These are phyloP conservation scores for Malus domestica DNA, from an alignment of 306 rosid species.

Conservation along the genomic window ASM211411v1 NC_041805.1:8865501-8866000, in stretches of 20 bases:
- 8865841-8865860: slow-evolving; percentile 22
- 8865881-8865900: slow-evolving; percentile 67
- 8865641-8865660: slow-evolving; percentile 65
- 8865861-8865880: slow-evolving; percentile 39
- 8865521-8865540: neutral
- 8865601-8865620: slow-evolving; percentile 4
- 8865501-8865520: slow-evolving; percentile 6
- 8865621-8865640: slow-evolving; percentile 19
- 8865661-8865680: slow-evolving; percentile 80
- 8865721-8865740: slow-evolving; percentile 80
- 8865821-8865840: slow-evolving; percentile 12
- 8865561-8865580: neutral
- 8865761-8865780: slow-evolving; percentile 76
- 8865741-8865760: slow-evolving; percentile 61
- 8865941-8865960: slow-evolving; percentile 87
- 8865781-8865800: slow-evolving; percentile 81
- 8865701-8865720: slow-evolving; percentile 87
- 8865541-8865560: neutral
- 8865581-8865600: neutral
- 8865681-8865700: slow-evolving; percentile 90
- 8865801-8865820: slow-evolving; percentile 2
- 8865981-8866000: neutral
- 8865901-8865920: slow-evolving; percentile 79
- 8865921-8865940: slow-evolving; percentile 75
- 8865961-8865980: neutral